These are phyloP conservation scores for Corymbia maculata DNA, from an alignment of 345 rosid genomes.

Conservation along the genomic window DNA sequence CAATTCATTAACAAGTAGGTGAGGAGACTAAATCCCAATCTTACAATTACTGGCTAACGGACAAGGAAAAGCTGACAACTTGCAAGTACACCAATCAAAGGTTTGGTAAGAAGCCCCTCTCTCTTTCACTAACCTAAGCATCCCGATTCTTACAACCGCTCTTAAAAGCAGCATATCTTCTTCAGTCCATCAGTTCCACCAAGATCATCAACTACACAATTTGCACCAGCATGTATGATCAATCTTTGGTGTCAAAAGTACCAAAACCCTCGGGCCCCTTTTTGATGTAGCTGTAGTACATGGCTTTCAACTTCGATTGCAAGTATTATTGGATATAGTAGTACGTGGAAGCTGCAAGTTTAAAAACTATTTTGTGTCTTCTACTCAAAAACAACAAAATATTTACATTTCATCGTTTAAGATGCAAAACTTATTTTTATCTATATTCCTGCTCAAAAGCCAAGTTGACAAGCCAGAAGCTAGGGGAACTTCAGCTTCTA, in stretches of 20 bases:
- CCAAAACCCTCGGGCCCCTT: neutral
- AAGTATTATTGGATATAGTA: neutral
- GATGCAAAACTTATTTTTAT: neutral
- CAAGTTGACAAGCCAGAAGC: neutral
- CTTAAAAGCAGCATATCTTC: neutral
- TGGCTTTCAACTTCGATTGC: neutral
- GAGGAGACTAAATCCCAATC: neutral
- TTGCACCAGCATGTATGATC: neutral
- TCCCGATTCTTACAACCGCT: neutral
- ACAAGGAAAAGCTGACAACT: neutral
- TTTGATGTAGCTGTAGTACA: neutral
- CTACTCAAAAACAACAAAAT: neutral
- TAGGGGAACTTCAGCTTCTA: neutral
- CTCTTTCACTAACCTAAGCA: neutral
- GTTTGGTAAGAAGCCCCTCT: neutral
- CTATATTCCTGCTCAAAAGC: neutral
- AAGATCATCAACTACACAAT: neutral
- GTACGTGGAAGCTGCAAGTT: neutral
- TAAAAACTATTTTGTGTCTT: neutral
- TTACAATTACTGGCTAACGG: neutral
- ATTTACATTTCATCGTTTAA: neutral
- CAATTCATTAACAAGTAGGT: neutral
- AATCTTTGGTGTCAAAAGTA: too few relatives aligned
- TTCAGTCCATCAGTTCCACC: neutral
- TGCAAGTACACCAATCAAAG: neutral